A percentile compares a stretch with the other conserved stretches of the same genome.
Evolutionary conservation across 2,329 filamentous ascomycete species (phyloP).

Genomic region (Xylariaceae sp.): DNA sequence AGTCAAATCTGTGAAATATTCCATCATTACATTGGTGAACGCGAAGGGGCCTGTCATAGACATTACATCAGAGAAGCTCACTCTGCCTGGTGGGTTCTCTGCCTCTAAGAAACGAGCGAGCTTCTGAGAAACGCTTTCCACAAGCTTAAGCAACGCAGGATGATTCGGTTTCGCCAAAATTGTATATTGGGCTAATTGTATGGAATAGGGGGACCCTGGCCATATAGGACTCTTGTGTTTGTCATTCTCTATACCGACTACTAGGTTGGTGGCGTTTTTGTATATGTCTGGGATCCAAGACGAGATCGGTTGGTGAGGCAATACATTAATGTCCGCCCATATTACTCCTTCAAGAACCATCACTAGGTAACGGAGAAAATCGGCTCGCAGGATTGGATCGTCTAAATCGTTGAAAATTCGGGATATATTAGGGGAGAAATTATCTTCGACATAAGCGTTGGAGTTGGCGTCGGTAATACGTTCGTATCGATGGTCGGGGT

Average conservation of each 20-base stretch:
- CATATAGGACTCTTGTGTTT: constrained; percentile 32
- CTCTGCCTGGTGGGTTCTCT: constrained; percentile 10
- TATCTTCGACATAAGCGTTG: constrained; percentile 52
- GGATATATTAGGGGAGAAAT: constrained; percentile 59
- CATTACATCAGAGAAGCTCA: constrained; percentile 33
- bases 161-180: constrained; percentile 72
- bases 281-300: constrained; percentile 65
- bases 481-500: constrained; percentile 30
- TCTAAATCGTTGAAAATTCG: constrained; percentile 48
- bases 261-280: constrained; percentile 61
- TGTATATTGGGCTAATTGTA: constrained; percentile 75
- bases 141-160: constrained; percentile 63
- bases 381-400: constrained; percentile 53
- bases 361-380: constrained; percentile 60
- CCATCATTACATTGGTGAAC: constrained; percentile 33
- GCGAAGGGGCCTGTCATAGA: constrained; percentile 31
- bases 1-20: constrained; percentile 28
- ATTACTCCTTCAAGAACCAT: constrained; percentile 68
- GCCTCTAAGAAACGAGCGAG: constrained; percentile 22
- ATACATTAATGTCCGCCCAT: constrained; percentile 67
- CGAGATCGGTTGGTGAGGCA: constrained; percentile 60
- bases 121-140: constrained; percentile 57
- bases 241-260: constrained; percentile 71
- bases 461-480: constrained; percentile 29
- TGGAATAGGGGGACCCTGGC: constrained; percentile 64